A percentile compares a stretch with the other conserved stretches of the same genome.
Evolutionary conservation across 306 rosid genomes (phyloP).

Genomic region (Sphenostylis stenocarpa): DNA sequence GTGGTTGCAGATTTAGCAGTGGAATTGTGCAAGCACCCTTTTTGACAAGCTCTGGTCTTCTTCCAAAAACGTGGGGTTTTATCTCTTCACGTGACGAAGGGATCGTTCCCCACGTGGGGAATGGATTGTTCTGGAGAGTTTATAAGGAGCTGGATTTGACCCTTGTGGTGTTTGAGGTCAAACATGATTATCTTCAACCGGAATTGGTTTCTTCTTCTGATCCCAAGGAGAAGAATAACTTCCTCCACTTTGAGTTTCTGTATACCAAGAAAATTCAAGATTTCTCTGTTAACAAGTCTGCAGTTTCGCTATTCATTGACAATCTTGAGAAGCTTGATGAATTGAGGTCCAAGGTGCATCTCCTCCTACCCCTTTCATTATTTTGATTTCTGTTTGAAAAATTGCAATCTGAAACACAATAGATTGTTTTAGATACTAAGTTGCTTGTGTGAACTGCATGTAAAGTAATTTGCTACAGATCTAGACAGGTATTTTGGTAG

Average conservation of each 20-base stretch:
- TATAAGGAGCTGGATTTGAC: not conserved
- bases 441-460: not conserved
- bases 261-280: not conserved
- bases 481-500: not conserved
- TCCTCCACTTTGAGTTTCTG: conserved; percentile 48
- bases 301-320: conserved; percentile 27
- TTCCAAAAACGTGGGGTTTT: conserved; percentile 33
- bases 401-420: not conserved
- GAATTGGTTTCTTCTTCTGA: conserved; percentile 29
- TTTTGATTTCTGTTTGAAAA: not conserved
- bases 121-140: conserved; percentile 1
- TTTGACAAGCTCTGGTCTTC: conserved; percentile 39
- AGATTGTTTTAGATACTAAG: not conserved
- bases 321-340: not conserved
- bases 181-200: not conserved
- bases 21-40: conserved; percentile 47
- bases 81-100: not conserved
- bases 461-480: not conserved
- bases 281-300: conserved; percentile 43
- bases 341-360: conserved; percentile 42
- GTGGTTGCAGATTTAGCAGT: conserved; percentile 51
- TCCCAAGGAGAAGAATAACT: conserved; percentile 2
- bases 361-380: not conserved
- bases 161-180: conserved; percentile 46
- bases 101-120: not conserved